Conservation (phyloP, 2,329 filamentous ascomycete species). For the Hypoxylon sp. region DNA sequence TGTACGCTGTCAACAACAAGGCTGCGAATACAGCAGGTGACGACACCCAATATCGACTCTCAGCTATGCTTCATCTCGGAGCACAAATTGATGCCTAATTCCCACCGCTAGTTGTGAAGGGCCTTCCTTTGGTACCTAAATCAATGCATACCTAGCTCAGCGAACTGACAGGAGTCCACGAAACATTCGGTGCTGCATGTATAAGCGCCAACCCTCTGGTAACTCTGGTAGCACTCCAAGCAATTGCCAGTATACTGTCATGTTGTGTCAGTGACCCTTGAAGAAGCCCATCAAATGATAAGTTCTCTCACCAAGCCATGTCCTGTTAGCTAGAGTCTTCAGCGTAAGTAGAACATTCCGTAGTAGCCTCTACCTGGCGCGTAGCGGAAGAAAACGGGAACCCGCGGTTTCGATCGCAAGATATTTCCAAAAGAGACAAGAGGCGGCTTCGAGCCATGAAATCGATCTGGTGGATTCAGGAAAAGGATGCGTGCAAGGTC, state of each 20-base stretch:
- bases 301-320: slow-evolving; percentile 3
- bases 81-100: slow-evolving; percentile 29
- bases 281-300: not conserved
- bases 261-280: slow-evolving; percentile 1
- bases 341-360: not conserved
- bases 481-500: slow-evolving; percentile 8
- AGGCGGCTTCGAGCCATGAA: not conserved
- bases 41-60: slow-evolving; percentile 7
- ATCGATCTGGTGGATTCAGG: slow-evolving; percentile 8
- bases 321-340: not conserved
- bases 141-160: slow-evolving; percentile 7
- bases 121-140: slow-evolving; percentile 15
- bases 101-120: slow-evolving; percentile 8
- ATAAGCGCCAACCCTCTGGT: not conserved
- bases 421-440: slow-evolving; percentile 7
- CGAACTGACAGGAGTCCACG: slow-evolving; percentile 6
- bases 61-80: slow-evolving; percentile 12
- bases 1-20: not conserved
- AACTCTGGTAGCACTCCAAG: not conserved
- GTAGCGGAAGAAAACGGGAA: slow-evolving; percentile 16
- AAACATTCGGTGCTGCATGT: slow-evolving; percentile 15
- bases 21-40: not conserved
- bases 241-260: slow-evolving; percentile 1
- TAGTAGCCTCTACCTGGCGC: not conserved
- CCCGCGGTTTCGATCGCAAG: slow-evolving; percentile 7